These are phyloP conservation scores for Adiantum capillusveneris DNA, from an alignment of 75 land plant species.

Conservation along the genomic window DNA sequence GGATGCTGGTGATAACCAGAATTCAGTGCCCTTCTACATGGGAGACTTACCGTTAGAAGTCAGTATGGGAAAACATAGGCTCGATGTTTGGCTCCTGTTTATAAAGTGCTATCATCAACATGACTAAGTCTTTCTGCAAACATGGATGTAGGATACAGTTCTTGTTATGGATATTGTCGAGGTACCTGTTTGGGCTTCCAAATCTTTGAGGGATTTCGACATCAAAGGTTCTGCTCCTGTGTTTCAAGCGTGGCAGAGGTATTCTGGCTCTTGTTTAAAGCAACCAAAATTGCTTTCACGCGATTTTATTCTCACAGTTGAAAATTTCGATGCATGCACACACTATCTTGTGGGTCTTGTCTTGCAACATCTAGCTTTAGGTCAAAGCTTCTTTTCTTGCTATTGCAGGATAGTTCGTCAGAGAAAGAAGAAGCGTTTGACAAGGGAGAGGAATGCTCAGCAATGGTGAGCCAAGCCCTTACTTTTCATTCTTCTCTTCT, in stretches of 20 bases:
- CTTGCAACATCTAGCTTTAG: too few species aligned
- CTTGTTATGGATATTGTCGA: constrained; percentile 6
- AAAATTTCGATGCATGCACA: too few species aligned
- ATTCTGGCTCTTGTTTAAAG: too few species aligned
- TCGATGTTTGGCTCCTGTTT: too few species aligned
- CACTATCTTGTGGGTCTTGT: too few species aligned
- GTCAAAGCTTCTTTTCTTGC: not conserved
- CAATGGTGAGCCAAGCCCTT: constrained; percentile 6
- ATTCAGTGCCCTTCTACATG: not conserved
- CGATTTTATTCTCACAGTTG: too few species aligned
- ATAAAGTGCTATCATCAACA: too few species aligned
- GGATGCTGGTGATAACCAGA: not conserved
- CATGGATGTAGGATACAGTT: constrained; percentile 2
- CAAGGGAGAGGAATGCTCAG: not conserved
- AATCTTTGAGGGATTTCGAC: not conserved
- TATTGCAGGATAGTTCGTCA: not conserved
- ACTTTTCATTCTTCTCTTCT: too few species aligned
- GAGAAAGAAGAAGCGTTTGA: not conserved
- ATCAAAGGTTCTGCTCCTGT: not conserved
- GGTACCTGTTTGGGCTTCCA: not conserved
- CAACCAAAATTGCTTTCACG: too few species aligned
- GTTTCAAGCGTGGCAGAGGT: constrained; percentile 14
- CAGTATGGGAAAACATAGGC: not conserved
- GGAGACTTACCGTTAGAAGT: not conserved
- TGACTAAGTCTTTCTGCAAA: too few species aligned